Conservation (phyloP, 352 stramenopile genomes). For the Blastocystis hominis region DNA sequence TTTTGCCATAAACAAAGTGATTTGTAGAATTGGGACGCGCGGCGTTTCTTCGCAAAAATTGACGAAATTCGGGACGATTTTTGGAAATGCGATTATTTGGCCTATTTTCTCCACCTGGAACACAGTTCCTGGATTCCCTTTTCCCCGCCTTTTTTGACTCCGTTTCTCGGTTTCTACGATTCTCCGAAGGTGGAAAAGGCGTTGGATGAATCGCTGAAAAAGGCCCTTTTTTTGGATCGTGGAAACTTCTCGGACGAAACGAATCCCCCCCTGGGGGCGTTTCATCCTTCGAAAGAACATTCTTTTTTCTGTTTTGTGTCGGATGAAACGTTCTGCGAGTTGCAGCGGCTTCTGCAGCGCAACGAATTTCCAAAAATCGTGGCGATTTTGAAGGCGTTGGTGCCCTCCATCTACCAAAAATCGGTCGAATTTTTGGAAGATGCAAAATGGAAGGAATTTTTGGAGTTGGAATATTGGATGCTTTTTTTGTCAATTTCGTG, state of each 20-base stretch:
- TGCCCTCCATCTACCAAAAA: not conserved
- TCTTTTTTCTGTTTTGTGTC: not conserved
- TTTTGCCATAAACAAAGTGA: not conserved
- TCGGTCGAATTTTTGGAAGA: slow-evolving; percentile 34
- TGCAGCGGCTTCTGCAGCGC: not conserved
- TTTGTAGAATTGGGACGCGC: not conserved
- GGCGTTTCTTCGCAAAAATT: not conserved
- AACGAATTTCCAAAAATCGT: not conserved
- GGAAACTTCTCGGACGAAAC: not conserved
- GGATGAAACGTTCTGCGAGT: not conserved
- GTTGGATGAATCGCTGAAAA: not conserved
- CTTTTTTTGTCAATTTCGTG: not conserved
- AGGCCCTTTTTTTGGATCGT: not conserved
- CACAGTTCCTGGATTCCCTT: not conserved
- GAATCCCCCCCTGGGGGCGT: not conserved
- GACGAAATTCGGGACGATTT: not conserved
- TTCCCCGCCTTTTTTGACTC: not conserved
- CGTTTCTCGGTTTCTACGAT: not conserved
- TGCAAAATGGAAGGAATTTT: not conserved
- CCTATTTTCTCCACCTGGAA: not conserved
- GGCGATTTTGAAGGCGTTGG: not conserved
- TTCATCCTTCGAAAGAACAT: not conserved
- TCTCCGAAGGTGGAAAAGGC: not conserved
- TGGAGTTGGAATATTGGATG: not conserved
- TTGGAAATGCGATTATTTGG: not conserved